Evolutionary conservation across 768 basidiomycete genomes (phyloP).

Genomic region (Pulveroboletus ravenelii): DNA sequence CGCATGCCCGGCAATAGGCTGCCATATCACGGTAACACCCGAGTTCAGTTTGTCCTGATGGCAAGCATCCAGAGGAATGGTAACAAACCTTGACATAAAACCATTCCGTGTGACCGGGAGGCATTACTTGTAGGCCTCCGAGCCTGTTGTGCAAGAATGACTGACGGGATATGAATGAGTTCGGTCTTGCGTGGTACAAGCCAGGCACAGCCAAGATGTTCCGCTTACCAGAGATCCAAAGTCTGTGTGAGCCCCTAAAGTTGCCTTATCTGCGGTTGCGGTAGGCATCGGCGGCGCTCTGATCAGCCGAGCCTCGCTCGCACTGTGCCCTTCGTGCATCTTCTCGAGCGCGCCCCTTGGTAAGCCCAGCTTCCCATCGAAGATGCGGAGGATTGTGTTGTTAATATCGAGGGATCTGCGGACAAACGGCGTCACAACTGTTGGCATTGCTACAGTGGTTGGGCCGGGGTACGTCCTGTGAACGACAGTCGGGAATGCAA

Average conservation of each 20-base stretch:
- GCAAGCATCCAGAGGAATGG: too few relatives aligned
- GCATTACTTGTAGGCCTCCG: conserved; percentile 66
- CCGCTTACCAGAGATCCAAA: conserved; percentile 60
- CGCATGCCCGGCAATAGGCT: conserved; percentile 53
- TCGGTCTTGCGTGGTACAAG: neutral
- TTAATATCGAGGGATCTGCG: conserved; percentile 55
- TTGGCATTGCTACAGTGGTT: conserved; percentile 46
- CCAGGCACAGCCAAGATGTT: neutral
- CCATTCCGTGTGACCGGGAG: conserved; percentile 58
- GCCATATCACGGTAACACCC: neutral
- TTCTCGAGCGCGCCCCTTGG: conserved; percentile 42
- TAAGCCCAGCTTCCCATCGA: conserved; percentile 53
- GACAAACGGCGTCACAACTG: conserved; percentile 49
- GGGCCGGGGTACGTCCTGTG: conserved; percentile 55
- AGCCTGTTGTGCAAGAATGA: conserved; percentile 67
- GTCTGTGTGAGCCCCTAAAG: conserved; percentile 66
- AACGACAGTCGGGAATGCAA: conserved; percentile 51
- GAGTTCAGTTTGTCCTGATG: too few relatives aligned
- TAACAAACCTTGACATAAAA: conserved; percentile 54
- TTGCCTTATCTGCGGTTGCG: conserved; percentile 30
- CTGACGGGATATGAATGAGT: conserved; percentile 23
- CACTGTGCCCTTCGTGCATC: conserved; percentile 49
- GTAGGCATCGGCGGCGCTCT: conserved; percentile 41
- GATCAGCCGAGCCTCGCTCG: conserved; percentile 54
- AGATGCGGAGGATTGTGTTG: conserved; percentile 46